phyloP scores from a whole-genome alignment of 768 basidiomycete species.

The Kwoniella sp. region DNA sequence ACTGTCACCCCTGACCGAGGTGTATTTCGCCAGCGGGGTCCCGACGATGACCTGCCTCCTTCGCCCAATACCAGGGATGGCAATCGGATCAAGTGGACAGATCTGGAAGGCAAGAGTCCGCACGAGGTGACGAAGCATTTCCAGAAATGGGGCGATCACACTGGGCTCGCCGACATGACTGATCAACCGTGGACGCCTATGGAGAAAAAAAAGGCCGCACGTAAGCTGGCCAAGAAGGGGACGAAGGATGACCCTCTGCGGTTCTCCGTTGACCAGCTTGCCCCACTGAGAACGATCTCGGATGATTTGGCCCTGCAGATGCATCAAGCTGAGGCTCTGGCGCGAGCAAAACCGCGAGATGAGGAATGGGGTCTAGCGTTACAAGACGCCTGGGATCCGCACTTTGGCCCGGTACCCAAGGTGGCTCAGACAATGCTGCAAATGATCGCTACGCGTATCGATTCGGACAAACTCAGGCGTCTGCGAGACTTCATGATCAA shows the following conservation, averaged over 20 bases:
- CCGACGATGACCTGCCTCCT: slow-evolving; percentile 3
- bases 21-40: background rate
- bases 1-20: slow-evolving; percentile 2
- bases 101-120: background rate
- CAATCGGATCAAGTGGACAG: slow-evolving; percentile 5
- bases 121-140: slow-evolving; percentile 5
- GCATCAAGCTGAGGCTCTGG: slow-evolving; percentile 7
- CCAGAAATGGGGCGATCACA: slow-evolving; percentile 5
- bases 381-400: slow-evolving; percentile 14
- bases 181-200: background rate
- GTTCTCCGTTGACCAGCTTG: background rate
- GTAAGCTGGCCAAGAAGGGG: background rate
- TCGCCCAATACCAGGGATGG: slow-evolving; percentile 1
- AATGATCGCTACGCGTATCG: background rate
- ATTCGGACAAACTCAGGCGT: background rate
- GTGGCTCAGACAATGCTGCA: background rate
- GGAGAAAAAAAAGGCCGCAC: background rate
- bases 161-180: slow-evolving; percentile 2
- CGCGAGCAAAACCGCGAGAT: slow-evolving; percentile 1
- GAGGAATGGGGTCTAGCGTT: slow-evolving; percentile 7
- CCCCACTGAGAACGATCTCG: background rate
- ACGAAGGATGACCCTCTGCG: background rate
- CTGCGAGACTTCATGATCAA: slow-evolving; percentile 1
- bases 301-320: slow-evolving; percentile 1
- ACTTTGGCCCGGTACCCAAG: slow-evolving; percentile 8